These are phyloP conservation scores for Colletotrichum brevisporum DNA, from an alignment of 2,329 filamentous ascomycete species.

Conservation along the genomic window DNA sequence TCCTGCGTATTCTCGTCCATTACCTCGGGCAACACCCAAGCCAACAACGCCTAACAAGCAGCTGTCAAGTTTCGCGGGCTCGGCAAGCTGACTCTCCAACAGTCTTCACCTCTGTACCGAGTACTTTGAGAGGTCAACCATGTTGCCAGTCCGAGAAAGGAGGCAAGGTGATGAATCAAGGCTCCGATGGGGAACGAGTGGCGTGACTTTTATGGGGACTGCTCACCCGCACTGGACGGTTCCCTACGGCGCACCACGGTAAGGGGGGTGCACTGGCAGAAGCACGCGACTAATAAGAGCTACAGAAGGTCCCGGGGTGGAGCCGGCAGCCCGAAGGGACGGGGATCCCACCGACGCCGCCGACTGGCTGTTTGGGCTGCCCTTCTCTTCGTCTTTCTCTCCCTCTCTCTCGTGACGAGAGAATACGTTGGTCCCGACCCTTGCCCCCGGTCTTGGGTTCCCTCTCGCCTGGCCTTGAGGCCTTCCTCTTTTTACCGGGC, in stretches of 20 bases:
- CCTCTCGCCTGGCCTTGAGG: constrained; percentile 3
- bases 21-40: constrained; percentile 6
- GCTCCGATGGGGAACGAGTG: constrained; percentile 34
- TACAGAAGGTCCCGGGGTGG: constrained; percentile 34
- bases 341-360: constrained; percentile 8
- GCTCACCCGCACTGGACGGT: background rate
- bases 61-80: background rate
- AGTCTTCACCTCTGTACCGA: no score
- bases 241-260: background rate
- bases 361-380: constrained; percentile 20
- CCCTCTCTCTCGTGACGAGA: background rate
- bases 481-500: background rate
- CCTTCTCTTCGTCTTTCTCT: background rate
- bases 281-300: constrained; percentile 25
- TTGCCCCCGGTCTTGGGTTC: background rate
- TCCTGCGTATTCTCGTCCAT: constrained; percentile 9
- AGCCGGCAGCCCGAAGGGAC: constrained; percentile 21
- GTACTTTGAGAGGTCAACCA: no score
- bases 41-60: background rate
- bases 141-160: constrained; percentile 14
- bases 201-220: constrained; percentile 39
- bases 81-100: background rate
- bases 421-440: no score
- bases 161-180: constrained; percentile 24
- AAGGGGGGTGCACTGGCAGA: background rate